phyloP scores from a whole-genome alignment of 2,329 filamentous ascomycete species.

The Tolypocladium tropicale region DNA sequence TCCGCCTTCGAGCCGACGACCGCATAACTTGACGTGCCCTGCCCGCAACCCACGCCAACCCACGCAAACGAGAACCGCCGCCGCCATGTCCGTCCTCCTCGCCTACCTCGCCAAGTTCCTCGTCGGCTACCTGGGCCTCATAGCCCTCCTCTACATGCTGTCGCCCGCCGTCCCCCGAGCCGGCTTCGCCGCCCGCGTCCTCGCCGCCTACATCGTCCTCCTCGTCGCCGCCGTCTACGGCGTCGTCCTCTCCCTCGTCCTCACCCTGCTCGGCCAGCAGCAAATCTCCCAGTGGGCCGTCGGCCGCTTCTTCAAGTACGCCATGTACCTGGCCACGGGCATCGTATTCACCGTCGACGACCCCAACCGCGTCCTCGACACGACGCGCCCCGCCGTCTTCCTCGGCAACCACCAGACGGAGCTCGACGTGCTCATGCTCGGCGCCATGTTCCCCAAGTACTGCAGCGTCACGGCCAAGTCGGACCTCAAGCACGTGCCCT shows the following conservation, averaged over 20 bases:
- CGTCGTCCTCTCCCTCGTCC: slow-evolving; percentile 58
- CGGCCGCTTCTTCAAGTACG: slow-evolving; percentile 67
- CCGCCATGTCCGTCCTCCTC: slow-evolving; percentile 25
- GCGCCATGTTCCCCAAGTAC: slow-evolving; percentile 79
- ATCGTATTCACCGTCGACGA: slow-evolving; percentile 69
- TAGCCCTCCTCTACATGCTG: slow-evolving; percentile 49
- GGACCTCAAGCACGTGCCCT: slow-evolving; percentile 65
- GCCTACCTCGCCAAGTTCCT: slow-evolving; percentile 35
- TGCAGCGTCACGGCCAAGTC: slow-evolving; percentile 91
- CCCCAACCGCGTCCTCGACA: slow-evolving; percentile 48
- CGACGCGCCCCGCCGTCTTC: slow-evolving; percentile 73
- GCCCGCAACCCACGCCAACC: background rate
- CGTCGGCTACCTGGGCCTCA: slow-evolving; percentile 40
- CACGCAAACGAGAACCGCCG: background rate
- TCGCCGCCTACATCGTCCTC: slow-evolving; percentile 56
- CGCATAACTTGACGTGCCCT: too few relatives aligned
- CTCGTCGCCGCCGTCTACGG: slow-evolving; percentile 59
- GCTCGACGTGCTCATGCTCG: slow-evolving; percentile 87
- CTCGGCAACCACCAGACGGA: slow-evolving; percentile 95
- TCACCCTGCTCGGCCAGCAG: slow-evolving; percentile 62
- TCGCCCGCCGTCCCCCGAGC: slow-evolving; percentile 47
- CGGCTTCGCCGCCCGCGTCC: slow-evolving; percentile 58
- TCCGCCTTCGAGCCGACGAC: background rate
- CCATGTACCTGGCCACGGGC: slow-evolving; percentile 66
- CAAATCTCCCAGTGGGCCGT: slow-evolving; percentile 79